Evolutionary conservation across 352 stramenopile species (phyloP).

Genomic region (Phytophthora chlamydospora): DNA sequence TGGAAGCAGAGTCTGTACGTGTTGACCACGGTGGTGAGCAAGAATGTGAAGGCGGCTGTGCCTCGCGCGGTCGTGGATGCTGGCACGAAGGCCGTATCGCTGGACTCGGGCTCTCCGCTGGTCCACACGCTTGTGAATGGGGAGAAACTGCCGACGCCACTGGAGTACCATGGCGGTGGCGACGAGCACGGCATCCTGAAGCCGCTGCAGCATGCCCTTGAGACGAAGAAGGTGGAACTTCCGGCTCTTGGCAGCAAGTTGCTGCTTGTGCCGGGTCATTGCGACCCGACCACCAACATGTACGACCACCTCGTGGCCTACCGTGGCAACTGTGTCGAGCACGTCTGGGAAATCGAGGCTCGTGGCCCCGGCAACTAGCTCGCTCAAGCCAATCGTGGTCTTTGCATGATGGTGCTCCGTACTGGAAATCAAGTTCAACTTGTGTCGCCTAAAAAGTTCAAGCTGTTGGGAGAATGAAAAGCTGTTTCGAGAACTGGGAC

Average conservation of each 20-base stretch:
- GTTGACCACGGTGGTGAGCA: constrained; percentile 73
- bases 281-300: constrained; percentile 78
- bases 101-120: constrained; percentile 66
- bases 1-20: constrained; percentile 78
- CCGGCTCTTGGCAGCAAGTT: constrained; percentile 60
- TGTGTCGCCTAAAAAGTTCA: no score
- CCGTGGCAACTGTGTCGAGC: constrained; percentile 54
- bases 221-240: constrained; percentile 38
- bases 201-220: constrained; percentile 8
- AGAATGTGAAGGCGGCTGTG: constrained; percentile 35
- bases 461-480: no score
- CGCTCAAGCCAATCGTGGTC: no score
- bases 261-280: constrained; percentile 69
- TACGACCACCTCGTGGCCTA: constrained; percentile 78
- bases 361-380: constrained; percentile 63
- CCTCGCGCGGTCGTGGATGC: constrained; percentile 70
- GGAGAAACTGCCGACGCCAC: constrained; percentile 35
- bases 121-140: constrained; percentile 52
- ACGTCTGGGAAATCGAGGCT: constrained; percentile 61
- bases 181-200: constrained; percentile 77
- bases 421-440: no score
- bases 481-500: no score
- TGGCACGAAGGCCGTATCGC: constrained; percentile 73
- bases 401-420: no score
- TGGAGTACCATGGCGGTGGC: constrained; percentile 65